Percentiles rank a stretch among this genome's conserved stretches.
These are phyloP conservation scores for Pouteria campechiana DNA, from an alignment of 179 eudicot species.

Conservation along the genomic window DNA sequence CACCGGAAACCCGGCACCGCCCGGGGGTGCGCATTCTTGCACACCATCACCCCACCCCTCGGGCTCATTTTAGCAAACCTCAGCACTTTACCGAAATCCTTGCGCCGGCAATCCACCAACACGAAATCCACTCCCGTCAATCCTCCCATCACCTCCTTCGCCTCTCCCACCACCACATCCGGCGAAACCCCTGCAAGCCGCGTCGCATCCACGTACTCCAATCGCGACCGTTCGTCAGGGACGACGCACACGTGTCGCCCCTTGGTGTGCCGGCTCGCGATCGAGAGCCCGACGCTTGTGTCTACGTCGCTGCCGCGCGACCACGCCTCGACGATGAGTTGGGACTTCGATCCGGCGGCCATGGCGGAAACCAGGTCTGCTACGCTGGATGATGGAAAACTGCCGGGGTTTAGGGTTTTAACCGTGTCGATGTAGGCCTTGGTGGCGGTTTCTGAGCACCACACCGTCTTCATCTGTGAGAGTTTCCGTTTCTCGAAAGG, in stretches of 20 bases:
- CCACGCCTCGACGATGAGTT: conserved; percentile 22
- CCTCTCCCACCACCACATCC: conserved; percentile 27
- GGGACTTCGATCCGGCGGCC: conserved; percentile 33
- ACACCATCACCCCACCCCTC: conserved; percentile 24
- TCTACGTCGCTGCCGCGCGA: conserved; percentile 2
- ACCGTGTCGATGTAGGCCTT: conserved; percentile 87
- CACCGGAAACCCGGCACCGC: conserved; percentile 14
- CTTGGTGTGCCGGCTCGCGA: conserved; percentile 19
- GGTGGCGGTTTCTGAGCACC: conserved; percentile 77
- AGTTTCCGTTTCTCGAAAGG: too few species aligned
- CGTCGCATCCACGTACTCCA: conserved; percentile 11
- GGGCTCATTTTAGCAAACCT: conserved; percentile 18
- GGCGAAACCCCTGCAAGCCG: conserved; percentile 8
- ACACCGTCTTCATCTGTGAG: conserved; percentile 77
- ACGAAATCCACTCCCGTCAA: conserved; percentile 25
- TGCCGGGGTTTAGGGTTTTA: conserved; percentile 72
- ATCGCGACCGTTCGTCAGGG: conserved; percentile 15
- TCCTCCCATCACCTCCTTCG: conserved; percentile 10
- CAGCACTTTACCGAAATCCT: conserved; percentile 13
- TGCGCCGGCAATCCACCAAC: conserved; percentile 22
- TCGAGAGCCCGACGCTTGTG: conserved; percentile 20
- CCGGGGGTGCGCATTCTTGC: conserved; percentile 8
- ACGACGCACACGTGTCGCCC: conserved; percentile 32
- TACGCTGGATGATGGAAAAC: conserved; percentile 16
- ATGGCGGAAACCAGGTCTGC: conserved; percentile 31